Base-by-base conservation (phyloP, 1,139 yeast species). In the Blastobotrys illinoisensis region DNA sequence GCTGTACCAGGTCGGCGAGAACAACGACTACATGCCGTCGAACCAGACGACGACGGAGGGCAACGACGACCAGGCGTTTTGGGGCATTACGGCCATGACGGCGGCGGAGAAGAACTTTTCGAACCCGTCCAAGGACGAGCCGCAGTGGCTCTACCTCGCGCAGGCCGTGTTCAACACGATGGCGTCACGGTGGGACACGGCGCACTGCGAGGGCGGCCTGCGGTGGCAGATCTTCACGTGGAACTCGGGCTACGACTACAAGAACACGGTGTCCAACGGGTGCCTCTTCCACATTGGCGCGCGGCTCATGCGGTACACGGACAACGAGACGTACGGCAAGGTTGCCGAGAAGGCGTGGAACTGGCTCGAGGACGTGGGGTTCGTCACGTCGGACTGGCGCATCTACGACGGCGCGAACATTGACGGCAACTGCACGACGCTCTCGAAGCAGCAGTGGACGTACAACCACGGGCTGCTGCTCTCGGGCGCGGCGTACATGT, bases 141-240 rank as follows among this genome's bases (percentile, higher is more conserved):
- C 85, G 9, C 55, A 79, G 59, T 91, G 97, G 97, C 73, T 85
- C 44, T 77, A 81, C 20, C 71, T 86, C 62, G 82, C 91, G 0
- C 88, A 86, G 68, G 93, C 90, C 9, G 85, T 88, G 18, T 91
- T 87, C 75, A 89, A 90, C 69, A 86, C 95, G 32, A 90, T 91
- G 97, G 81, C 88, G 45, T 72, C 80, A 44, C 80, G 97, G 71
- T 91, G 98, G 98, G 97, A 91, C 67, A 63, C 70, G 7, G 75
- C 67, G 2, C 65, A 79, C 54, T 91, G 98, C 72, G 80, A 79
- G 52, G 98, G 98, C 57, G 98, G 98, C 1, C 77, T 91, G 58
- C 80, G 97, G 73, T 91, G 98, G 98, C 98, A 91, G 74, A 91
- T 91, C 68, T 91, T 88, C 75, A 81, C 87, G 57, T 91, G 96